Conservation (phyloP, 148 eudicot species). For the Spergularia marina region DNA sequence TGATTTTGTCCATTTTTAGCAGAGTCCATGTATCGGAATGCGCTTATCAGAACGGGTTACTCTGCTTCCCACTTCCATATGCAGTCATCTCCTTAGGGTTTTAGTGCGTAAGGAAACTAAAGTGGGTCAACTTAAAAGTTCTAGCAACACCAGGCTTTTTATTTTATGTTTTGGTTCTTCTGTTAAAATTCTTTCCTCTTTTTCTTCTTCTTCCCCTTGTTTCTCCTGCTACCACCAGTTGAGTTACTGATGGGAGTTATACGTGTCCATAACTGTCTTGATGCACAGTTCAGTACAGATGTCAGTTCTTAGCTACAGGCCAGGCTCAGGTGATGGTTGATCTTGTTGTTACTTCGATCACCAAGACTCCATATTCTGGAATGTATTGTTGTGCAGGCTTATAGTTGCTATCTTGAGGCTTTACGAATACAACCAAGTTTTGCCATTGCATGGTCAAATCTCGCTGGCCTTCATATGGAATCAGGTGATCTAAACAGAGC, state of each 20-base stretch:
- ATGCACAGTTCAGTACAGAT: constrained; percentile 39
- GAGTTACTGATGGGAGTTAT: constrained; percentile 38
- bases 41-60: too few relatives aligned
- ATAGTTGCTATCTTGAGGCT: constrained; percentile 49
- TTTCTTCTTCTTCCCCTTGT: background rate
- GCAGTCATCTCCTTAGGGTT: background rate
- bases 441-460: constrained; percentile 56
- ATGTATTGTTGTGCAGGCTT: constrained; percentile 62
- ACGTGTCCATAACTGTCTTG: constrained; percentile 37
- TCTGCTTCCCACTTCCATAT: background rate
- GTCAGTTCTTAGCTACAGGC: constrained; percentile 43
- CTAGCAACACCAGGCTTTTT: background rate
- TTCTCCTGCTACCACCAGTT: constrained; percentile 16
- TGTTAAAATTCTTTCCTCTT: background rate
- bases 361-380: constrained; percentile 49
- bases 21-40: too few relatives aligned
- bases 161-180: background rate
- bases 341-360: constrained; percentile 51
- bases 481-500: constrained; percentile 45
- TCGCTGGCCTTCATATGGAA: constrained; percentile 51
- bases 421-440: constrained; percentile 42
- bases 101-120: background rate
- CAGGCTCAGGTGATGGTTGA: constrained; percentile 46
- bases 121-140: background rate
- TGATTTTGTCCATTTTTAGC: too few relatives aligned